Conservation (phyloP, 2,329 filamentous ascomycete species). For the Cladophialophora immunda region DNA sequence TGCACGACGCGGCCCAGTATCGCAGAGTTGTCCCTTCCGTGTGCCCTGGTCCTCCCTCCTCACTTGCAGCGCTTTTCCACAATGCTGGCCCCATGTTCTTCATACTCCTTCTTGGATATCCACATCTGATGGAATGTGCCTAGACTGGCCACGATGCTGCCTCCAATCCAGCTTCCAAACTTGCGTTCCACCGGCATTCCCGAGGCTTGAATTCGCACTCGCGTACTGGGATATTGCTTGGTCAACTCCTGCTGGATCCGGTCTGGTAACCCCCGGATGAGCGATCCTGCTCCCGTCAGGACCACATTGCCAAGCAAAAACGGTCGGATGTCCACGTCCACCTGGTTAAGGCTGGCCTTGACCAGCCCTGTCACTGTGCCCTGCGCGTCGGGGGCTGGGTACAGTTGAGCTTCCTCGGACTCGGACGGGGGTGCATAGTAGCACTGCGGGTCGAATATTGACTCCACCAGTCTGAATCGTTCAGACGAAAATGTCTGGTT, state of each 20-base stretch:
- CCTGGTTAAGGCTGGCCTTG: slow-evolving; percentile 75
- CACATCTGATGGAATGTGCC: slow-evolving; percentile 99
- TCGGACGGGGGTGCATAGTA: slow-evolving; percentile 64
- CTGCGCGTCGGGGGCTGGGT: slow-evolving; percentile 67
- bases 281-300: slow-evolving; percentile 84
- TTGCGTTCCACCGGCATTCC: slow-evolving; percentile 87
- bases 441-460: slow-evolving; percentile 86
- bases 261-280: slow-evolving; percentile 92
- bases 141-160: slow-evolving; percentile 91
- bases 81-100: slow-evolving; percentile 88
- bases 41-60: slow-evolving; percentile 31
- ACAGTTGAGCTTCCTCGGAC: slow-evolving; percentile 44
- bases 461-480: slow-evolving; percentile 85
- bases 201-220: slow-evolving; percentile 87
- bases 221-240: slow-evolving; percentile 80
- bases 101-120: slow-evolving; percentile 97
- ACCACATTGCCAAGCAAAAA: slow-evolving; percentile 88
- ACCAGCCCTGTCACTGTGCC: slow-evolving; percentile 88
- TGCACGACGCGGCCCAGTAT: neutral
- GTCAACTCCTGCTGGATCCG: slow-evolving; percentile 85
- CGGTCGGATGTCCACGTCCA: slow-evolving; percentile 88
- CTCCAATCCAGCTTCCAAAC: slow-evolving; percentile 95
- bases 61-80: slow-evolving; percentile 97
- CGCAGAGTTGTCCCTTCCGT: neutral
- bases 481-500: slow-evolving; percentile 95